phyloP scores from a whole-genome alignment of 257 asterid genomes.

The Catharanthus roseus region DNA sequence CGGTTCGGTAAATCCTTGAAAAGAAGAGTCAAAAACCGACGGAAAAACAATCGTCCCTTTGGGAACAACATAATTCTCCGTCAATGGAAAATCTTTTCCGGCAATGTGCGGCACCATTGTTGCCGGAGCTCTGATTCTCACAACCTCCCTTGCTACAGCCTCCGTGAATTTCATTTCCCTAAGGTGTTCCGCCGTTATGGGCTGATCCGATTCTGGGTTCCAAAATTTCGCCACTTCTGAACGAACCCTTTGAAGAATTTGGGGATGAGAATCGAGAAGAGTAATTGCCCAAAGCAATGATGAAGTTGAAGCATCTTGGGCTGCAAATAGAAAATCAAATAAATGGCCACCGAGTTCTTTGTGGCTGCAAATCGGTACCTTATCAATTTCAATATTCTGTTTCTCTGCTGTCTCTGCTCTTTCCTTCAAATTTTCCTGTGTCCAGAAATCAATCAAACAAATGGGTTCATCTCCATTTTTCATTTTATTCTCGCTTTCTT shows the following conservation, averaged over 20 bases:
- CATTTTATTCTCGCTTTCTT: slow-evolving; percentile 58
- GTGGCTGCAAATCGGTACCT: slow-evolving; percentile 23
- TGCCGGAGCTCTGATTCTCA: slow-evolving; percentile 83
- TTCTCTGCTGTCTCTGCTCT: slow-evolving; percentile 21
- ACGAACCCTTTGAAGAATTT: slow-evolving; percentile 46
- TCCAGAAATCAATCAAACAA: slow-evolving; percentile 82
- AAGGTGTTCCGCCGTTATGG: slow-evolving; percentile 48
- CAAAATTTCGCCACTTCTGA: slow-evolving; percentile 49
- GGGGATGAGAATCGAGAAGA: slow-evolving; percentile 54
- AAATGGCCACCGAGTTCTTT: slow-evolving; percentile 63
- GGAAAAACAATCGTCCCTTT: slow-evolving; percentile 89
- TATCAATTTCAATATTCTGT: not conserved
- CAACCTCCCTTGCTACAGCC: slow-evolving; percentile 90
- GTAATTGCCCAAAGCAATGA: slow-evolving; percentile 80
- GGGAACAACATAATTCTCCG: slow-evolving; percentile 54
- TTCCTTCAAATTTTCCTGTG: slow-evolving; percentile 51
- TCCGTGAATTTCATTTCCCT: slow-evolving; percentile 80
- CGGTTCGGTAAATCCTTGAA: slow-evolving; percentile 82
- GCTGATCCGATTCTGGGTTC: slow-evolving; percentile 44
- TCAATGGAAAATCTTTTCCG: slow-evolving; percentile 59
- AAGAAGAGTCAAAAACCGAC: slow-evolving; percentile 79
- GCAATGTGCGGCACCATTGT: slow-evolving; percentile 94
- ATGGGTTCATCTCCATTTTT: slow-evolving; percentile 53
- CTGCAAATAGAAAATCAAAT: slow-evolving; percentile 82
- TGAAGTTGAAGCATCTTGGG: slow-evolving; percentile 90